Evolutionary conservation across 305 asterid genomes (phyloP).

Genomic region (Plantago rigida): DNA sequence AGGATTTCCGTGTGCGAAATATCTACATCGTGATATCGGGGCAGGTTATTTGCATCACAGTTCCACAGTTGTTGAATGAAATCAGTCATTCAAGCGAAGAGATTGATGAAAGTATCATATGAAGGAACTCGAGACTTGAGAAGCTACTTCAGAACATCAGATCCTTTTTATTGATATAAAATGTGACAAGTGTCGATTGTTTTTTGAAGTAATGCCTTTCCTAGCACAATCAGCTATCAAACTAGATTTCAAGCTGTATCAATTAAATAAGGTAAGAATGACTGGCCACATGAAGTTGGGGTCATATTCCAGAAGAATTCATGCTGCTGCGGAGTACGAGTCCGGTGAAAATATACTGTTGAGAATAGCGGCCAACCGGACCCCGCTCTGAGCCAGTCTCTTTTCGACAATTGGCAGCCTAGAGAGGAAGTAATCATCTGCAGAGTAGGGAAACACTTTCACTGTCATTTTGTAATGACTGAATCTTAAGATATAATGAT

Average conservation of each 20-base stretch:
- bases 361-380: constrained; percentile 79
- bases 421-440: constrained; percentile 74
- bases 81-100: no score
- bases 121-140: no score
- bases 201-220: neutral
- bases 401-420: constrained; percentile 77
- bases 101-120: no score
- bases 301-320: constrained; percentile 12
- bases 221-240: neutral
- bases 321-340: constrained; percentile 41
- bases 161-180: no score
- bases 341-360: constrained; percentile 48
- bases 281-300: no score
- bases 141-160: no score
- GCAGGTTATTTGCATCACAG: no score
- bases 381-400: constrained; percentile 64
- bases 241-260: neutral
- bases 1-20: no score
- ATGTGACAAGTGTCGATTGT: no score
- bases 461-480: neutral
- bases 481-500: neutral
- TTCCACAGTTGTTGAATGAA: no score
- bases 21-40: no score
- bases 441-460: neutral
- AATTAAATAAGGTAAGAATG: neutral